A percentile compares a stretch with the other conserved stretches of the same genome.
phyloP scores from a whole-genome alignment of 176 grass and related monocot genomes.

The Themeda triandra region DNA sequence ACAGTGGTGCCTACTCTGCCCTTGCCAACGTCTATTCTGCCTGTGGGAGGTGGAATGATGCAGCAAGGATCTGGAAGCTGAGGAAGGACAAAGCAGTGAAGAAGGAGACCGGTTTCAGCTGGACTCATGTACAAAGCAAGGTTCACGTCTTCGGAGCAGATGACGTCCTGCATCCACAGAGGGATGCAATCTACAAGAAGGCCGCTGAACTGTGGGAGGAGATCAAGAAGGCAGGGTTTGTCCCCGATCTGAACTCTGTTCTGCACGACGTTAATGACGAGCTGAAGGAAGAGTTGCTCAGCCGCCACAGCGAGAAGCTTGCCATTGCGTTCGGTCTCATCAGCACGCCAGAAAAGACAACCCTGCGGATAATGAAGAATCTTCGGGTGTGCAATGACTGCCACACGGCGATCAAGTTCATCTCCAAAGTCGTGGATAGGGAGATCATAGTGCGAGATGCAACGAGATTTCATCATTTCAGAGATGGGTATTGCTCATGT shows the following conservation, averaged over 20 bases:
- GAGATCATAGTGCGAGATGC: constrained; percentile 77
- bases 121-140: constrained; percentile 46
- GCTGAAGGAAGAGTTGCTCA: constrained; percentile 75
- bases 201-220: constrained; percentile 57
- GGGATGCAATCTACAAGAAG: constrained; percentile 47
- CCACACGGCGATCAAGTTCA: constrained; percentile 60
- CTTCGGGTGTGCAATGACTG: constrained; percentile 74
- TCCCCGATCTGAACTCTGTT: constrained; percentile 52
- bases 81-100: constrained; percentile 70
- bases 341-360: constrained; percentile 53
- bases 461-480: constrained; percentile 77
- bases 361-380: constrained; percentile 70
- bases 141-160: constrained; percentile 71
- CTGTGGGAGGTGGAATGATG: constrained; percentile 80
- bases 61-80: constrained; percentile 72
- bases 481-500: constrained; percentile 65
- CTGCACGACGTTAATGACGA: constrained; percentile 67
- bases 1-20: constrained; percentile 80
- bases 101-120: constrained; percentile 89
- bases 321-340: constrained; percentile 71
- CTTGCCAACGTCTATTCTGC: constrained; percentile 91
- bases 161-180: constrained; percentile 55
- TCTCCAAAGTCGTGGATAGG: constrained; percentile 58
- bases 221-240: constrained; percentile 65
- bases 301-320: constrained; percentile 79